phyloP scores from a whole-genome alignment of 2,329 filamentous ascomycete genomes.

The Fusarium aywerte region DNA sequence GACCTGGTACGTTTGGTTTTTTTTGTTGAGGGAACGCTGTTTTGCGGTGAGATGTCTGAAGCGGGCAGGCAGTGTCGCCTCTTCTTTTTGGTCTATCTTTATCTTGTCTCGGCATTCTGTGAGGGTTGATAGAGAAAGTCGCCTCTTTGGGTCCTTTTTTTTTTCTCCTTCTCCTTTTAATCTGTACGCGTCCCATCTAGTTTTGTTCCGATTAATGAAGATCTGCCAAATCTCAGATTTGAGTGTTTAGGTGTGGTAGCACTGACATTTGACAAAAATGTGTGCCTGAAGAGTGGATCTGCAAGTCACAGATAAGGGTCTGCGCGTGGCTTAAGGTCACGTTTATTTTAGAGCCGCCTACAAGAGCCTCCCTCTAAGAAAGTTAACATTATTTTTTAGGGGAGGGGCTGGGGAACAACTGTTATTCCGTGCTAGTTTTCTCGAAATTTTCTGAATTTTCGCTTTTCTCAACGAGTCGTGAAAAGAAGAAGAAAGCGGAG shows the following conservation, averaged over 20 bases:
- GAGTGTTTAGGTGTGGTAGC: not conserved
- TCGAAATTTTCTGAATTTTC: not conserved
- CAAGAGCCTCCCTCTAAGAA: not conserved
- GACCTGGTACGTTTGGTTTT: slow-evolving; percentile 13
- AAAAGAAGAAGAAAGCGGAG: not conserved
- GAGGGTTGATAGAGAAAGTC: not conserved
- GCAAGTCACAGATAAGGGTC: slow-evolving; percentile 14
- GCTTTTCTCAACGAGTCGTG: not conserved
- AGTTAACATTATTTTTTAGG: not conserved
- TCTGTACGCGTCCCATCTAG: not conserved
- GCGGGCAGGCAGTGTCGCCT: not conserved
- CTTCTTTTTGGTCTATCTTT: not conserved
- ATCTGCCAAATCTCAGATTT: not conserved
- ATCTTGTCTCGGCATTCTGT: not conserved
- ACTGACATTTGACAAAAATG: not conserved
- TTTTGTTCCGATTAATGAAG: not conserved
- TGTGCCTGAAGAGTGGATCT: slow-evolving; percentile 33
- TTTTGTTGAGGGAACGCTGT: slow-evolving; percentile 20
- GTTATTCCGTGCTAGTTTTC: not conserved
- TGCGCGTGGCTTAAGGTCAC: slow-evolving; percentile 20
- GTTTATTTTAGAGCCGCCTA: slow-evolving; percentile 24
- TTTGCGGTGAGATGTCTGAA: slow-evolving; percentile 15
- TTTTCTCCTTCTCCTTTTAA: not conserved
- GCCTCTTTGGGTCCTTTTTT: too few species aligned
- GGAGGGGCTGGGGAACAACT: not conserved